These are phyloP conservation scores for Sordaria brevicollis DNA, from an alignment of 495 filamentous ascomycete genomes.

Conservation along the genomic window DNA sequence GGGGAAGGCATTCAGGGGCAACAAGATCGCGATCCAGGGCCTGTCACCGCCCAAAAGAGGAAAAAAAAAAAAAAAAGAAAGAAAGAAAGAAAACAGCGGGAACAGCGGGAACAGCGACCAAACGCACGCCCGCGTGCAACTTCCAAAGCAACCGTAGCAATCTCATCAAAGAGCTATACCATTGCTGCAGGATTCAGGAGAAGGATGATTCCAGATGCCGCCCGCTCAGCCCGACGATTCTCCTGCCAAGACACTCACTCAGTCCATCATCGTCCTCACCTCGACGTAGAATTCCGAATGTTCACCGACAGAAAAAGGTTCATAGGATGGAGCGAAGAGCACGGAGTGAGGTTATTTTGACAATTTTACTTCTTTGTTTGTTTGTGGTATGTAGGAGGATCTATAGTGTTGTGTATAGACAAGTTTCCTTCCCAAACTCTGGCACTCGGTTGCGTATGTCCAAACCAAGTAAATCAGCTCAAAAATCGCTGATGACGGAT, in stretches of 20 bases:
- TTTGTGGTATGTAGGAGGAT: neutral
- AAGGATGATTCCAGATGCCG: neutral
- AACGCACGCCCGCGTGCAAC: neutral
- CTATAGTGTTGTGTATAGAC: neutral
- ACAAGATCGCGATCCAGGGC: neutral
- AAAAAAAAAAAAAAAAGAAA: neutral
- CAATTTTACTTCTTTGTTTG: neutral
- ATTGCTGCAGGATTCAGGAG: neutral
- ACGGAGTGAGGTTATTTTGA: neutral
- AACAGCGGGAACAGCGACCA: no score
- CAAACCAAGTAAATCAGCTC: neutral
- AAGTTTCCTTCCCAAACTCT: neutral
- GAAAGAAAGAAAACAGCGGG: neutral
- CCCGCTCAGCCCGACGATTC: neutral
- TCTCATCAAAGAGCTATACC: neutral
- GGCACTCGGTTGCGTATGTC: neutral
- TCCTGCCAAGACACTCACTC: neutral
- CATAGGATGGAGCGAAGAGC: neutral
- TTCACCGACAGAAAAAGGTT: neutral
- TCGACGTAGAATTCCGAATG: neutral
- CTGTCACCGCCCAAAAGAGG: neutral
- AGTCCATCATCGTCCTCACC: neutral
- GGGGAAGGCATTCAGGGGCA: neutral
- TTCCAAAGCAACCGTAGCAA: neutral
- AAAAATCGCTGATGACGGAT: neutral